Evolutionary conservation across 2,329 filamentous ascomycete genomes (phyloP).

Genomic region (Alternaria panax): DNA sequence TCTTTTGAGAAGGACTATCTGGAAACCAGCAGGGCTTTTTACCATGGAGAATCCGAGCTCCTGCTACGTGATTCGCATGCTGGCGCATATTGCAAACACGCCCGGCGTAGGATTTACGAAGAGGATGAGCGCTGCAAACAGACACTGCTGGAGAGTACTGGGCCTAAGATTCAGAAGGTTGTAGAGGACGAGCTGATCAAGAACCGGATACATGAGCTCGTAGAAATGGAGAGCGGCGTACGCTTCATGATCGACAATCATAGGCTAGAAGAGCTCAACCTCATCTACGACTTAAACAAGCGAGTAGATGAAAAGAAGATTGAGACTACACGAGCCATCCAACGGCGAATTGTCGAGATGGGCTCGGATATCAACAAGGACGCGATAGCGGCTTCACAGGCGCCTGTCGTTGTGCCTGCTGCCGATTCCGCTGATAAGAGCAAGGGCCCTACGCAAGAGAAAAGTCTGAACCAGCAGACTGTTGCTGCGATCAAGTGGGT

Average conservation of each 20-base stretch:
- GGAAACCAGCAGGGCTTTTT: conserved; percentile 74
- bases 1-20: conserved; percentile 84
- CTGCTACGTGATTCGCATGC: conserved; percentile 82
- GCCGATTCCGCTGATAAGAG: conserved; percentile 61
- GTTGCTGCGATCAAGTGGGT: conserved; percentile 93
- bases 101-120: conserved; percentile 76
- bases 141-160: conserved; percentile 76
- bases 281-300: conserved; percentile 79
- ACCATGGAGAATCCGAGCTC: conserved; percentile 74
- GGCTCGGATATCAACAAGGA: conserved; percentile 83
- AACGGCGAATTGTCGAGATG: conserved; percentile 77
- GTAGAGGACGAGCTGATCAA: conserved; percentile 83
- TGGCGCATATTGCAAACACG: conserved; percentile 79
- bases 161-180: conserved; percentile 75
- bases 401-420: conserved; percentile 54
- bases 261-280: conserved; percentile 76
- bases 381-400: conserved; percentile 63
- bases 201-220: conserved; percentile 78
- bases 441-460: conserved; percentile 54
- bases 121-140: conserved; percentile 84
- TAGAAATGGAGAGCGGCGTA: conserved; percentile 86
- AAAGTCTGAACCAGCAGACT: conserved; percentile 76
- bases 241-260: conserved; percentile 93
- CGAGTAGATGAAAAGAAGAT: conserved; percentile 78
- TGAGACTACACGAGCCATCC: conserved; percentile 73